Evolutionary conservation across 768 basidiomycete genomes (phyloP), one percentile per base, ranked within the genome.

Genomic region (Naganishia vishniacii): DNA sequence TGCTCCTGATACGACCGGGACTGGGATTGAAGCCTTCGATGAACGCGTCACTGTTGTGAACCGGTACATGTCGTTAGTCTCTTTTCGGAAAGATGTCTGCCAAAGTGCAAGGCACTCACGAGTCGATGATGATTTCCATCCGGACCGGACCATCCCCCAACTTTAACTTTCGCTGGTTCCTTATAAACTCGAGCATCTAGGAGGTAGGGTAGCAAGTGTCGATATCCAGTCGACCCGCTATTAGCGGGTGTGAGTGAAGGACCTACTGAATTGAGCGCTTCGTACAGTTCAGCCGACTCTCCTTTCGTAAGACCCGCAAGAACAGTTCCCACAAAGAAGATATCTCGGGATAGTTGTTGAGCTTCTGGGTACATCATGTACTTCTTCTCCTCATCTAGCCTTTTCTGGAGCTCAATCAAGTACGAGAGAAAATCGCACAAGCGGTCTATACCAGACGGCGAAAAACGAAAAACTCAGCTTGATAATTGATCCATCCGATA

Each of bases 361-460:
- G 49, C 49, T 32, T 31, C 20, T 6, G 32, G 8, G 32, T 51
- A 51, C 16, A 5, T 2, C 49, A 51, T 51, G 49, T 51, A 51
- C 32, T 16, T 26, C 31, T 51, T 51, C 31, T 51, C 34, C 18
- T 31, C 49, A 13, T 51, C 31, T n/a, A 51, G 49, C 23, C 49
- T 16, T 34, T 51, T 51, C 31, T 23, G 9, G 49, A 51, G 20
- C 34, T 51, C 49, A 26, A 51, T 51, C 16, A 31, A 26, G 32
- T 51, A 51, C 49, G 49, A 51, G 49, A 51, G 34, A 31, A 51
- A 51, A 23, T 51, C 49, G 15, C 49, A 51, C 31, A 51, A n/a
- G 49, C 49, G 49, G 9, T 51, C 49, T 51, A 31, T 32, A 31
- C 16, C 15, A 7, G 34, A 15, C 34, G 34, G 34, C 34, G 7